Base-by-base conservation (phyloP, 345 rosid genomes). In the Corymbia maculata region DNA sequence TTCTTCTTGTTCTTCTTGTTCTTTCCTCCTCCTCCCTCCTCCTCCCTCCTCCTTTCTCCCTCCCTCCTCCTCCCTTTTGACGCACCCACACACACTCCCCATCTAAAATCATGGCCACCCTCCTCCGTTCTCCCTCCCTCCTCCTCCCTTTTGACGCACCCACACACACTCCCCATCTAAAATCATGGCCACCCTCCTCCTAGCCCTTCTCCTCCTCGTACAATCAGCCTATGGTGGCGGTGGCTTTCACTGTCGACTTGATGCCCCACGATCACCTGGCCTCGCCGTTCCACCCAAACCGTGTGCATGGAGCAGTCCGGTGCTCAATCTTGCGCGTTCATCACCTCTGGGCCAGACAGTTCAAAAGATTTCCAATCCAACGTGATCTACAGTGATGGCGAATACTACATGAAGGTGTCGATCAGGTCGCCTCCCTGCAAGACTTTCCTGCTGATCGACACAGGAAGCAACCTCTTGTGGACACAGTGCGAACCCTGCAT, bases 231-330 rank as follows among this genome's bases (percentile, higher is more conserved):
- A 9, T 22, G 61, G 61, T 26, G 11, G 61, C 2, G 42, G 4
- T 36, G 61, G 28, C 61, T 55, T 55, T 55, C 61, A 55, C 61
- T 55, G 22, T 5, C 0, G 61, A 22, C 61, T 28, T 55, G 61
- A 1, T 55, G 4, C 61, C 21, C 28, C 61, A 12, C 61, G 22
- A 55, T 28, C 22, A 10, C 61, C 61, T 5, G 2, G 61, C 28
- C 28, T 55, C 1, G 28, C 61, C 61, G 0, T 55, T 55, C 61
- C 61, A 55, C 22, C 61, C 61, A 11, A 55, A 55, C 28, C 59
- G 2, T 26, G 9, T 0, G 0, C 1, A 2, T 55, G 61, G 61
- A 11, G 1, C 61, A 21, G 26, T 28, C 61, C 61, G 2, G 22
- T 11, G 61, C 12, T 55, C 28, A 2, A 55, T 55, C 61, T 53